phyloP scores from a whole-genome alignment of 2,329 filamentous ascomycete species.

The Coniochaeta hoffmannii region DNA sequence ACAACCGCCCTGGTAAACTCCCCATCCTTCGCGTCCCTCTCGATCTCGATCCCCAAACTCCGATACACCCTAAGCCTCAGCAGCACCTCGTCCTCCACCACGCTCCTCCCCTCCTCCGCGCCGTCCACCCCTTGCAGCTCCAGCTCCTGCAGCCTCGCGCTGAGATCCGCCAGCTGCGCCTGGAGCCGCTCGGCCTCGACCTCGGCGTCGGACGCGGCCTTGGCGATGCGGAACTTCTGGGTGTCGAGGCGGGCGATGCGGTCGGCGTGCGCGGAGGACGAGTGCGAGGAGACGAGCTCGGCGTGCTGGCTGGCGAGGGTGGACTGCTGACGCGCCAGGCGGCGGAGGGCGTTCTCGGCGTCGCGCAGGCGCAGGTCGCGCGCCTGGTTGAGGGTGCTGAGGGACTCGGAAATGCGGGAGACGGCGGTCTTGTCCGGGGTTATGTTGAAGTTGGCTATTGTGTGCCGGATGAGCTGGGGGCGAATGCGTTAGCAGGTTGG shows the following conservation, averaged over 20 bases:
- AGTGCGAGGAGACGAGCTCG: slow-evolving; percentile 68
- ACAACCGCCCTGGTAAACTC: slow-evolving; percentile 83
- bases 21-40: slow-evolving; percentile 63
- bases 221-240: slow-evolving; percentile 91
- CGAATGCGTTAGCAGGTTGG: slow-evolving; percentile 24
- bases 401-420: slow-evolving; percentile 73
- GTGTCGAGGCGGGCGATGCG: slow-evolving; percentile 85
- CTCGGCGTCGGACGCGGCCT: slow-evolving; percentile 80
- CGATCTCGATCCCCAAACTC: slow-evolving; percentile 82
- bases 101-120: slow-evolving; percentile 25
- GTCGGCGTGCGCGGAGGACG: slow-evolving; percentile 70
- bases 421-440: slow-evolving; percentile 79
- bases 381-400: slow-evolving; percentile 75
- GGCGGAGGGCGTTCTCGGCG: slow-evolving; percentile 59
- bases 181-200: slow-evolving; percentile 92
- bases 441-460: slow-evolving; percentile 92
- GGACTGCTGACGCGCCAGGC: slow-evolving; percentile 56
- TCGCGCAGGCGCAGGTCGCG: slow-evolving; percentile 71
- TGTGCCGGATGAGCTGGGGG: slow-evolving; percentile 77
- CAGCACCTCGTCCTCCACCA: slow-evolving; percentile 55
- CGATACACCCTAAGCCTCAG: slow-evolving; percentile 87
- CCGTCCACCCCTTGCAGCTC: slow-evolving; percentile 86
- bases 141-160: slow-evolving; percentile 68
- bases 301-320: slow-evolving; percentile 69
- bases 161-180: slow-evolving; percentile 67